Base-by-base conservation (phyloP, 768 basidiomycete species). In the Russula dissimulans region DNA sequence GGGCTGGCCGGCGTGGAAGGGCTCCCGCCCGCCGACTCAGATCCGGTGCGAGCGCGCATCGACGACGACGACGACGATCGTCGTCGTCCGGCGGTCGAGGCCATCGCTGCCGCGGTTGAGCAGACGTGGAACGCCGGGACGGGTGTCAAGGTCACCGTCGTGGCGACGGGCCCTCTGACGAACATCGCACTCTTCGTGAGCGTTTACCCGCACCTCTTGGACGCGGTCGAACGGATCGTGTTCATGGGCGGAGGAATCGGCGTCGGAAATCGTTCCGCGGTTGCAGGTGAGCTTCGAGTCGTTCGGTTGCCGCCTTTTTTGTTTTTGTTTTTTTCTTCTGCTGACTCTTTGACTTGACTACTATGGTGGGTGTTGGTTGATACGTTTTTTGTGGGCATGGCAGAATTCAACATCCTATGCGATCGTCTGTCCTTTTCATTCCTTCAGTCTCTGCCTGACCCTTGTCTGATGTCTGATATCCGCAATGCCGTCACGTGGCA, bases 171-270 rank as follows among this genome's bases (percentile, higher is more conserved):
- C 0, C 88, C 92, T 1, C 83, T 91, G 83, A 94, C 93, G 18
- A 95, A 94, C 63, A 77, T 89, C 39, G 75, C 75, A 2, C 67
- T 76, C 5, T 75, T 76, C 49, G 66, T 74, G 17, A 71, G 70
- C 50, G 67, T 74, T 14, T 76, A 74, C 55, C 81, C 83, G 0
- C 76, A 81, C 32, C 72, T 85, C 3, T 62, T 81, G 18, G 74
- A 74, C 3, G 84, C 76, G 10, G 72, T 91, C 5, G 82, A 85
- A 60, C 81, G 87, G 61, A 79, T 90, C 62, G 86, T 90, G 7
- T 87, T 91, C 67, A 95, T 95, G 92, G 92, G 92, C 11, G 92
- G 92, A n/a, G 91, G 84, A 3, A 84, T 91, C 32, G 91, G 91
- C 9, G 68, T 89, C 26, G 91, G 92, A 0, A 95, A 94, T 67